Conservation (phyloP, 257 asterid genomes). For the Nicotiana paniculata region DNA sequence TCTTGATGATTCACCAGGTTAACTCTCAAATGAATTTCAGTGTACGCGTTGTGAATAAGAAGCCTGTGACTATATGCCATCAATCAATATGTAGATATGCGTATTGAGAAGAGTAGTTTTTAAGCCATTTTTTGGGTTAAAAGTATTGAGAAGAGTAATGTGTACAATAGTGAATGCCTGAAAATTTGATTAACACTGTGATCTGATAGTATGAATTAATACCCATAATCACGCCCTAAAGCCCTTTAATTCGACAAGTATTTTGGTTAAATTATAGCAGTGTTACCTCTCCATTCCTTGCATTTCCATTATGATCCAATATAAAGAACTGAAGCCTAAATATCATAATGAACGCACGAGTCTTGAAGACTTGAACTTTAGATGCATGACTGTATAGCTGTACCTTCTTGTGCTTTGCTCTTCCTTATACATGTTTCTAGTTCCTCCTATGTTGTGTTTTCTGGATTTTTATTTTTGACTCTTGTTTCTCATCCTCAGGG, state of each 20-base stretch:
- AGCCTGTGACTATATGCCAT: no score
- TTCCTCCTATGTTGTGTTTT: neutral
- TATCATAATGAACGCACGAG: neutral
- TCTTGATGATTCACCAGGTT: neutral
- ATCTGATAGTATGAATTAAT: neutral
- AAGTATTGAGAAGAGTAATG: neutral
- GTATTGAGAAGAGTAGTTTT: neutral
- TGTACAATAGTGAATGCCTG: neutral
- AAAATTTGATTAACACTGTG: neutral
- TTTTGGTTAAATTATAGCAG: neutral
- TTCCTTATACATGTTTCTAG: neutral
- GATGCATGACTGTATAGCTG: neutral
- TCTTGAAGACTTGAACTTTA: neutral
- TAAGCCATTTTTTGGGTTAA: no score
- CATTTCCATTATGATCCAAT: no score
- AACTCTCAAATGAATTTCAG: neutral
- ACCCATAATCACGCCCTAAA: neutral
- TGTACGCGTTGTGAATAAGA: neutral
- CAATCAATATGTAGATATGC: neutral
- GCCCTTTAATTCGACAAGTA: no score
- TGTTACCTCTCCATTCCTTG: neutral
- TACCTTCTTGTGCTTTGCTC: neutral
- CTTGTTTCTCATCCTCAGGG: slow-evolving; percentile 37
- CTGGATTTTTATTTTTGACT: no score
- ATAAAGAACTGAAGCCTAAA: no score